These are phyloP conservation scores for Solanum pinnatisectum DNA, from an alignment of 257 asterid species.

Conservation along the genomic window DNA sequence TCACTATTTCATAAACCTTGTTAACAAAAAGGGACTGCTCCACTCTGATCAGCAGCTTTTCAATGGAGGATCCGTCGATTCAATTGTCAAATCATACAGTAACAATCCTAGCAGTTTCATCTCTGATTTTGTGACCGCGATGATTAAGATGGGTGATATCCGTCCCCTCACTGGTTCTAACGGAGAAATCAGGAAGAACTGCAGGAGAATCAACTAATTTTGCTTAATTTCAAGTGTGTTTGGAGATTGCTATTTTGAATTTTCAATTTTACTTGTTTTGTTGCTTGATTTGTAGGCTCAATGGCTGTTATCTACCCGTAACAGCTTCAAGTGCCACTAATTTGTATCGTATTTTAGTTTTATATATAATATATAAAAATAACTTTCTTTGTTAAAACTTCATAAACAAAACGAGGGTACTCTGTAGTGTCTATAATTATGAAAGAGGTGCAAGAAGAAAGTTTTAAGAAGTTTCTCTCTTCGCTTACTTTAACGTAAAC, in stretches of 20 bases:
- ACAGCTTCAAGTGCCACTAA: not conserved
- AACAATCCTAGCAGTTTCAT: constrained; percentile 19
- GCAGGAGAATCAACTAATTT: constrained; percentile 49
- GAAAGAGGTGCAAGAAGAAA: not conserved
- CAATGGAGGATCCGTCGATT: constrained; percentile 57
- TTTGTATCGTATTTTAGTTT: not conserved
- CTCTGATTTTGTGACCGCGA: constrained; percentile 48
- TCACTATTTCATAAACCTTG: constrained; percentile 52
- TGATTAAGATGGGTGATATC: constrained; percentile 80
- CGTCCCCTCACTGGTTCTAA: constrained; percentile 64
- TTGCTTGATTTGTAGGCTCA: not conserved
- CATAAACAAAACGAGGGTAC: not conserved
- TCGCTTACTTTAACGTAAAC: not conserved
- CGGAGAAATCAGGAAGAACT: constrained; percentile 74
- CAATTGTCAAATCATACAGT: constrained; percentile 39
- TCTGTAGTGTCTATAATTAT: not conserved
- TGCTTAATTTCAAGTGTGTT: not conserved
- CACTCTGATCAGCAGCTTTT: constrained; percentile 83
- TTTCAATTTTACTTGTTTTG: not conserved
- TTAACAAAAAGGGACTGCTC: constrained; percentile 56
- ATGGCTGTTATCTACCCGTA: not conserved
- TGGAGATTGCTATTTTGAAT: not conserved
- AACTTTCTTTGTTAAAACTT: not conserved
- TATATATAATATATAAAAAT: not conserved
- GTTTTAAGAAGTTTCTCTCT: not conserved